Evolutionary conservation across 176 grass and related monocot species (phyloP), one percentile per base, ranked within the genome.

Genomic region (Chrysopogon serrulatus): DNA sequence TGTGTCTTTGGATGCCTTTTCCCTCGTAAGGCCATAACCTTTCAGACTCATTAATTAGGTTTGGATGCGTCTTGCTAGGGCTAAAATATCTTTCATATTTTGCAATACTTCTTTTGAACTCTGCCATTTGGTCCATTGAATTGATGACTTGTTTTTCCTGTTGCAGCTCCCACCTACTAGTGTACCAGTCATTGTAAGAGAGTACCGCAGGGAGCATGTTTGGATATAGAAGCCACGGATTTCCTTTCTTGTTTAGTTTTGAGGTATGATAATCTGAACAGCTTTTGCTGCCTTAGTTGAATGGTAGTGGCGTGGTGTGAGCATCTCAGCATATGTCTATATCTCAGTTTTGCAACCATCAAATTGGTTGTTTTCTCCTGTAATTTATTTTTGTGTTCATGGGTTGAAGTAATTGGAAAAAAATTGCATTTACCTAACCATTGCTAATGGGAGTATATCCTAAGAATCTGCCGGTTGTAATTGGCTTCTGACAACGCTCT

Each of bases 131-230:
- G 33, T 74, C 28, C 39, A 79, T 68, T 33, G 69, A 79, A 74
- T 62, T 83, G 48, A 81, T 81, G 47, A 34, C 13, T 23, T 81
- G 12, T 68, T 68, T 40, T 40, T 81, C 18, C 48, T 86, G 49
- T 76, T 17, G 57, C 87, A 98, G 95, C 90, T 98, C 59, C 95
- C 92, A 72, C 92, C 95, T 37, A 92, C 95, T 31, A 93, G 95
- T 79, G 95, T 98, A 42, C 95, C 92, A 41, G 95, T 93, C 53
- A 91, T 95, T 81, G 87, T 98, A 44, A 83, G 92, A 69, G 86
- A 95, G 78, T 95, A 93, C 83, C 86, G 90, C 68, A 89, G 79
- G 84, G 95, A 98, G 60, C 92, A 89, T n/a, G 70, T 90, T 37
- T 86, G 82, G 87, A 90, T 91, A 82, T 94, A 77, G 81, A 81